phyloP scores from a whole-genome alignment of 2,329 filamentous ascomycete genomes.

The Colletotrichum sp. region DNA sequence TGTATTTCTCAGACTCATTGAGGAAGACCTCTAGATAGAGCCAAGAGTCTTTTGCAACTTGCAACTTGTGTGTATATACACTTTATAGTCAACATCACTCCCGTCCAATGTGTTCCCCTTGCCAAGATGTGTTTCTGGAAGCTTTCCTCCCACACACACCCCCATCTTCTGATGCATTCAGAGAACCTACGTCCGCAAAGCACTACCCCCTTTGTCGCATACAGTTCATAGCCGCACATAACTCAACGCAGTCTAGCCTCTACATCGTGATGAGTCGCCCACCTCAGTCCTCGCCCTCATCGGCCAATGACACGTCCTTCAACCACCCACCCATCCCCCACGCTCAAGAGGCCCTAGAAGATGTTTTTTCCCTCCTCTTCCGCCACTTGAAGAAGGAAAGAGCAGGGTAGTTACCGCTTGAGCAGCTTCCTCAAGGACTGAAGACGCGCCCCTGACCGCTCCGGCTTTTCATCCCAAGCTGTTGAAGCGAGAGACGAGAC shows the following conservation, averaged over 20 bases:
- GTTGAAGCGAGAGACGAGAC: neutral
- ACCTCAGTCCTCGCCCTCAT: neutral
- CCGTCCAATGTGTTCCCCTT: too few relatives aligned
- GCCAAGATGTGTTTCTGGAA: neutral
- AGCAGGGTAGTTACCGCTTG: neutral
- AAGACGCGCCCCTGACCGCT: neutral
- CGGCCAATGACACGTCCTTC: neutral
- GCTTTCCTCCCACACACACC: neutral
- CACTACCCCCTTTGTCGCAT: neutral
- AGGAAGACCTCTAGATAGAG: constrained; percentile 26
- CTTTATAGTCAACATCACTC: neutral
- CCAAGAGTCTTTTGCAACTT: neutral
- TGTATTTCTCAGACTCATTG: constrained; percentile 54
- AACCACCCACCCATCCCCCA: neutral
- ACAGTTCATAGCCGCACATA: neutral
- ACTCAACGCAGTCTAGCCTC: neutral
- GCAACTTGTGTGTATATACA: neutral
- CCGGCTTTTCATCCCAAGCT: neutral
- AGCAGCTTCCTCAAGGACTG: neutral
- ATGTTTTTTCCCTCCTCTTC: neutral
- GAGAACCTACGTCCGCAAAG: neutral
- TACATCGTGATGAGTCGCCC: neutral
- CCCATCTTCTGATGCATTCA: neutral
- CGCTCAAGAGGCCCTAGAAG: neutral
- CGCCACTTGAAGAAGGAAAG: neutral